A percentile compares a stretch with the other conserved stretches of the same genome.
These are phyloP conservation scores for Peniophora sp. DNA, from an alignment of 1,284 basidiomycete species.

Conservation along the genomic window DNA sequence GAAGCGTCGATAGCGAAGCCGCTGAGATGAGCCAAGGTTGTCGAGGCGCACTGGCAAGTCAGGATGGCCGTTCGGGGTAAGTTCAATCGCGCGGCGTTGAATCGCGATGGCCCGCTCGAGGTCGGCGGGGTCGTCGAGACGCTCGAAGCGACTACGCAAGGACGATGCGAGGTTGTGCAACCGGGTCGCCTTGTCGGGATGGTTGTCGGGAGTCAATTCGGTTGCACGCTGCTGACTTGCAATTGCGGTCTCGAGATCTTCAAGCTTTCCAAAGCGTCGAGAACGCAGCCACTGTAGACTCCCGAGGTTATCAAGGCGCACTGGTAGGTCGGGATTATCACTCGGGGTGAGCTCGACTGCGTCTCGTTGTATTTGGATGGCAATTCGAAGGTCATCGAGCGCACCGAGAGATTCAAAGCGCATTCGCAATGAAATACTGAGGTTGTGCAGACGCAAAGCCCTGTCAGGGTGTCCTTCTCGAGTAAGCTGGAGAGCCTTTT, in stretches of 20 bases:
- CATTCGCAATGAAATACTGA: neutral
- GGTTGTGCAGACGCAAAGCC: slow-evolving; percentile 1
- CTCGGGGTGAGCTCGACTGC: neutral
- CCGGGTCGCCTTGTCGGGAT: too few relatives aligned
- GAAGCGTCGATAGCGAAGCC: neutral
- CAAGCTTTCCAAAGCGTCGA: neutral
- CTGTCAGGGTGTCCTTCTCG: neutral
- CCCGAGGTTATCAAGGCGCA: neutral
- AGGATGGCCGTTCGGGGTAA: slow-evolving; percentile 65
- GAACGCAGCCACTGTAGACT: neutral
- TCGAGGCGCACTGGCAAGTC: neutral
- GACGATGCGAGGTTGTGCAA: too few relatives aligned
- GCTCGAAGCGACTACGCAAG: too few relatives aligned
- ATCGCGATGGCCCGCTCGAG: neutral
- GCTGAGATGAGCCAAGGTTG: neutral
- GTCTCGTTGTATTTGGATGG: neutral
- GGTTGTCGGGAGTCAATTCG: too few relatives aligned
- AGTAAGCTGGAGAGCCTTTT: neutral
- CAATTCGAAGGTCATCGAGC: neutral
- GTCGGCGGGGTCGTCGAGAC: too few relatives aligned
- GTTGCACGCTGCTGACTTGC: neutral
- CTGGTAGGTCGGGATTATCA: neutral
- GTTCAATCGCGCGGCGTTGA: neutral
- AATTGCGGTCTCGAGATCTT: neutral
- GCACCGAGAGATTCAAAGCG: neutral